Evolutionary conservation across 768 basidiomycete genomes (phyloP).

Genomic region (Chiua virens): DNA sequence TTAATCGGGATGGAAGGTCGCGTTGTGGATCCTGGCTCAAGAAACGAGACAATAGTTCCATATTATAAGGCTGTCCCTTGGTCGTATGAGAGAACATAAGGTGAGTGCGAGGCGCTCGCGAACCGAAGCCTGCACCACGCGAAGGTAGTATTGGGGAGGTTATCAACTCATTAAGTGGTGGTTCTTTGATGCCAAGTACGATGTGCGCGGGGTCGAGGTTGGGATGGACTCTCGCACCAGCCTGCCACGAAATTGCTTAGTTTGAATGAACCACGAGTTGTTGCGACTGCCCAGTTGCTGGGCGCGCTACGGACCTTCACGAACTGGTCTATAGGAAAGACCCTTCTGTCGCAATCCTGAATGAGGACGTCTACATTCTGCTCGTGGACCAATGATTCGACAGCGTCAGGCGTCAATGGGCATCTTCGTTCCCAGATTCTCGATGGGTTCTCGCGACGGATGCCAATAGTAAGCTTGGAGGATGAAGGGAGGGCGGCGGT

Average conservation of each 20-base stretch:
- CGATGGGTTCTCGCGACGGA: slow-evolving; percentile 74
- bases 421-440: slow-evolving; percentile 87
- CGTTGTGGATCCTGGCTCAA: slow-evolving; percentile 33
- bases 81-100: slow-evolving; percentile 93
- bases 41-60: slow-evolving; percentile 69
- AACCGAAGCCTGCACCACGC: slow-evolving; percentile 9
- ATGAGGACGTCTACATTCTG: slow-evolving; percentile 67
- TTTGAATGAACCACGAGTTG: background rate
- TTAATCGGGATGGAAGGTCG: slow-evolving; percentile 46
- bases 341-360: slow-evolving; percentile 72
- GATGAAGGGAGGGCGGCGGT: slow-evolving; percentile 18
- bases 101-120: slow-evolving; percentile 57
- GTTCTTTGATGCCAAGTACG: slow-evolving; percentile 87
- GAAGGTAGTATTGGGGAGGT: slow-evolving; percentile 40
- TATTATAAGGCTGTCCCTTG: slow-evolving; percentile 88
- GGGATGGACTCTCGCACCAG: slow-evolving; percentile 66
- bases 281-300: no score
- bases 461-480: slow-evolving; percentile 47
- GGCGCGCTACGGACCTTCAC: slow-evolving; percentile 46
- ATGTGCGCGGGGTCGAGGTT: slow-evolving; percentile 68
- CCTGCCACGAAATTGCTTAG: slow-evolving; percentile 45
- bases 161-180: slow-evolving; percentile 62
- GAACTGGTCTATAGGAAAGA: slow-evolving; percentile 67
- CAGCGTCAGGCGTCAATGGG: slow-evolving; percentile 77
- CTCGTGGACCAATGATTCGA: slow-evolving; percentile 56